phyloP scores from a whole-genome alignment of 345 rosid genomes.

The Acer saccharum region DNA sequence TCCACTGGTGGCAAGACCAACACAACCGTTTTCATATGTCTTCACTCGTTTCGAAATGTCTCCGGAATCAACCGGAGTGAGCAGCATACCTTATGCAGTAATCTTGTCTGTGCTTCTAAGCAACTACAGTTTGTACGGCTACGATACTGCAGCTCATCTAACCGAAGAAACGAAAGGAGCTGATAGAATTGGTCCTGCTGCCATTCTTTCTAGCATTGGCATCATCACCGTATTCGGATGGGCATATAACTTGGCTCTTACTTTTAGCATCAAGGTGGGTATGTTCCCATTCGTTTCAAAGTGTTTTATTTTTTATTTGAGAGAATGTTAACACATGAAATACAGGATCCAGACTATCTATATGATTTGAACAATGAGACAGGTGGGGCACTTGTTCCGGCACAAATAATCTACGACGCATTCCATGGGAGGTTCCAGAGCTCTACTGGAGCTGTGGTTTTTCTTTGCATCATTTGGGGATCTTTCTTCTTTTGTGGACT shows the following conservation, averaged over 20 bases:
- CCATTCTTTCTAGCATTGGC: conserved; percentile 61
- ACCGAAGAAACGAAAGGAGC: conserved; percentile 75
- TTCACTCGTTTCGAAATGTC: conserved; percentile 50
- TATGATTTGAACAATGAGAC: conserved; percentile 61
- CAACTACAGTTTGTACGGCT: conserved; percentile 59
- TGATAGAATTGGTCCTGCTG: conserved; percentile 59
- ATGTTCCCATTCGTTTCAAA: not conserved
- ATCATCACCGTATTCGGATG: conserved; percentile 62
- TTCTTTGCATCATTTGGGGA: conserved; percentile 60
- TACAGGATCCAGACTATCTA: conserved; percentile 48
- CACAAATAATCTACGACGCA: conserved; percentile 65
- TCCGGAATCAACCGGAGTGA: conserved; percentile 50
- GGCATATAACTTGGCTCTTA: conserved; percentile 64
- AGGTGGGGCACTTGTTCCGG: conserved; percentile 55
- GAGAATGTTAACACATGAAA: not conserved
- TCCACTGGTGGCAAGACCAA: conserved; percentile 51
- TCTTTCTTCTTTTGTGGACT: conserved; percentile 73
- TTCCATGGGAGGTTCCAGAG: conserved; percentile 62
- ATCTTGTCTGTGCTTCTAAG: conserved; percentile 56
- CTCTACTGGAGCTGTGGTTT: conserved; percentile 50
- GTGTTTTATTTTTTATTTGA: no score
- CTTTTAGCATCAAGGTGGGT: conserved; percentile 58
- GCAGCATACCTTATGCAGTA: conserved; percentile 56
- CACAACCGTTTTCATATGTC: conserved; percentile 54
- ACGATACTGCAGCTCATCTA: conserved; percentile 63